Conservation (phyloP, 352 stramenopile genomes). For the Plasmopara muralis region DNA sequence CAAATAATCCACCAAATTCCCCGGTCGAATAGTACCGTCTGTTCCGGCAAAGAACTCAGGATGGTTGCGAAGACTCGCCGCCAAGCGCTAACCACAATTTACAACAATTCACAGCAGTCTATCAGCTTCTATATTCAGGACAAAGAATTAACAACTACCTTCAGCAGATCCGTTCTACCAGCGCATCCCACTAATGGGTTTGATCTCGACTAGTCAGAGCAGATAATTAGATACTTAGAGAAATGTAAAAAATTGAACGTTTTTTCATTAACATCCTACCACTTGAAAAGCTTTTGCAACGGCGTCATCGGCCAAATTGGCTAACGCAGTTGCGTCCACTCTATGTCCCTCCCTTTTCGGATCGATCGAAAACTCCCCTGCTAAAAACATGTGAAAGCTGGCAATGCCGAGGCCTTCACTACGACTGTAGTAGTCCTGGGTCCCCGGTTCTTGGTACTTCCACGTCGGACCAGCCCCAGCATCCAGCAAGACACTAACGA, state of each 20-base stretch:
- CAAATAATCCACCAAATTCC: constrained; percentile 80
- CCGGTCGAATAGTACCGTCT: constrained; percentile 43
- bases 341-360: constrained; percentile 29
- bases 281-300: constrained; percentile 81
- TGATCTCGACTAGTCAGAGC: constrained; percentile 22
- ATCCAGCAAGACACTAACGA: constrained; percentile 76
- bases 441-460: constrained; percentile 65
- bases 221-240: not conserved
- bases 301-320: constrained; percentile 46
- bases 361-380: constrained; percentile 64
- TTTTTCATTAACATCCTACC: constrained; percentile 13
- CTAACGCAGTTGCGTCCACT: constrained; percentile 56
- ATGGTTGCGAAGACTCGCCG: constrained; percentile 58
- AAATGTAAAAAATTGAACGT: not conserved
- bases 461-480: constrained; percentile 62
- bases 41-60: constrained; percentile 61
- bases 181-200: constrained; percentile 79
- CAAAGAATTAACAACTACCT: constrained; percentile 27
- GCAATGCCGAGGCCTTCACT: constrained; percentile 79
- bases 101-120: constrained; percentile 3
- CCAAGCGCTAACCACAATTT: constrained; percentile 35
- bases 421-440: constrained; percentile 55
- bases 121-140: not conserved
- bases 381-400: constrained; percentile 81
- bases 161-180: constrained; percentile 62